Evolutionary conservation across 2,329 filamentous ascomycete genomes (phyloP).

Genomic region (Sporothrix luriei): DNA sequence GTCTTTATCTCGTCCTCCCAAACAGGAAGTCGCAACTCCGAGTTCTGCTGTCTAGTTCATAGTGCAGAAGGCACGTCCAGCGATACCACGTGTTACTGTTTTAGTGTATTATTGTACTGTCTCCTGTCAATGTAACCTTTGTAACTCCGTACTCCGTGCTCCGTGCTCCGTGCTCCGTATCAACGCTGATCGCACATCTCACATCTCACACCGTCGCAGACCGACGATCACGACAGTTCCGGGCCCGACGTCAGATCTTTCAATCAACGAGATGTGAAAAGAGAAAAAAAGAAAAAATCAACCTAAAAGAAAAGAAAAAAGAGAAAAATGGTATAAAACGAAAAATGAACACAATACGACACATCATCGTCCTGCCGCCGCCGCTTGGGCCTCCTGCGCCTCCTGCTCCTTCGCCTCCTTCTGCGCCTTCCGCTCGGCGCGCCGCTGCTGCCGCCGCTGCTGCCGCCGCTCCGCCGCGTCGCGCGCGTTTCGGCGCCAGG

Average conservation of each 20-base stretch:
- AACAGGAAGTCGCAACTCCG: not conserved
- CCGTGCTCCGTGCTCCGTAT: not conserved
- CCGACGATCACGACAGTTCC: constrained; percentile 23
- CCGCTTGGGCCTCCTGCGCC: not conserved
- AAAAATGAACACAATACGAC: not conserved
- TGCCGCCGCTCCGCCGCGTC: constrained; percentile 40
- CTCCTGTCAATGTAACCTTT: not conserved
- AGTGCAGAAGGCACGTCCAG: not conserved
- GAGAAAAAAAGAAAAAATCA: not conserved
- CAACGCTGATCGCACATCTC: not conserved
- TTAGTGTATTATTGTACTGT: not conserved
- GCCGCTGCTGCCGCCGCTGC: constrained; percentile 32
- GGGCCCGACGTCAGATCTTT: constrained; percentile 6
- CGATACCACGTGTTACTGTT: not conserved
- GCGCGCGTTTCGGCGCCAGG: constrained; percentile 47
- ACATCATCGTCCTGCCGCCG: not conserved
- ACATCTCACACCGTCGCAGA: constrained; percentile 25
- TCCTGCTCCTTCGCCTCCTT: not conserved
- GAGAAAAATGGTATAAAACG: not conserved
- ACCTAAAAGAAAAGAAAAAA: not conserved
- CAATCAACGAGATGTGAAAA: not conserved
- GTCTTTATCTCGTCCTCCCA: not conserved
- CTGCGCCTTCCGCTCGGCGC: constrained; percentile 23
- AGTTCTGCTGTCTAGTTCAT: not conserved
- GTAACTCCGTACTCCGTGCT: too few species aligned